phyloP scores from a whole-genome alignment of 345 rosid genomes.

The Citrus inodora region DNA sequence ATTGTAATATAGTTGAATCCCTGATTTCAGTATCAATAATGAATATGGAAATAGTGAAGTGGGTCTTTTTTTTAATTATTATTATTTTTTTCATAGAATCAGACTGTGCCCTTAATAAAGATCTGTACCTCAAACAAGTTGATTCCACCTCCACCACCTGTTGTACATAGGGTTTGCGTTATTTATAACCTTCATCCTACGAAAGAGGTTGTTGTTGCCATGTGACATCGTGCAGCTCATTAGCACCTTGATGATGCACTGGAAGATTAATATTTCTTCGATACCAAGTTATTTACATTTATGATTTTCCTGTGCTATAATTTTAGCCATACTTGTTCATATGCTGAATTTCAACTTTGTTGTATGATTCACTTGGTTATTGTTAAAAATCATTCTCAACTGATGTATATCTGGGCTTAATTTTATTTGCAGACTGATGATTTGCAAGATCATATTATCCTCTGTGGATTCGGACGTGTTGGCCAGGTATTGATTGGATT shows the following conservation, averaged over 20 bases:
- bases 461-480: conserved; percentile 97
- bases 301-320: not conserved
- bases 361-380: not conserved
- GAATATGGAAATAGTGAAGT: not conserved
- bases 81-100: not conserved
- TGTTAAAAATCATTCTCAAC: not conserved
- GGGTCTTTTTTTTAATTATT: not conserved
- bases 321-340: not conserved
- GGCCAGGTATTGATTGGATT: conserved; percentile 67
- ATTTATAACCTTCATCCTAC: not conserved
- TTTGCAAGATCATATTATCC: conserved; percentile 92
- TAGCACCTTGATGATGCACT: not conserved
- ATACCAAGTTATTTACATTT: not conserved
- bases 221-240: not conserved
- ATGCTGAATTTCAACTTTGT: not conserved
- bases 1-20: not conserved
- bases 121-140: not conserved
- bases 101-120: not conserved
- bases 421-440: conserved; percentile 82
- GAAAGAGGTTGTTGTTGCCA: not conserved
- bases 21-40: not conserved
- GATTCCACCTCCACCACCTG: not conserved
- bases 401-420: conserved; percentile 17
- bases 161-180: not conserved
- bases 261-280: conserved; percentile 1